Evolutionary conservation across 306 rosid species (phyloP).

Genomic region (Medicago ruthenica): DNA sequence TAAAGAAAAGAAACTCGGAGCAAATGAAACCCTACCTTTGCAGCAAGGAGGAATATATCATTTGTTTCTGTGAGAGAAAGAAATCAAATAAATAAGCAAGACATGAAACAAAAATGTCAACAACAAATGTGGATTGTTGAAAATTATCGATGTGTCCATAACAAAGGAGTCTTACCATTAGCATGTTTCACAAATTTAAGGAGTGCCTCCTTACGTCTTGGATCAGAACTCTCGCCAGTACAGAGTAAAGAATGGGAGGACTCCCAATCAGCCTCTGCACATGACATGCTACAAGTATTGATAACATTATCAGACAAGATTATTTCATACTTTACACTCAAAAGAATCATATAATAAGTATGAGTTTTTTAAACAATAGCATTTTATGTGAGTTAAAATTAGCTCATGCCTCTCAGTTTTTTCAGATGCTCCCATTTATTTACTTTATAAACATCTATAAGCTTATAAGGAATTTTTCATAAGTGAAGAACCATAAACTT

Average conservation of each 20-base stretch:
- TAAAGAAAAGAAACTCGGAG: background rate
- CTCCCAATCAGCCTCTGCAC: conserved; percentile 89
- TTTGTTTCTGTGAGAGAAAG: conserved; percentile 71
- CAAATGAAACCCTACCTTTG: conserved; percentile 61
- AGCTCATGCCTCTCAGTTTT: background rate
- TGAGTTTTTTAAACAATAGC: background rate
- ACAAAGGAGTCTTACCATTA: conserved; percentile 61
- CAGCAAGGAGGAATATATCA: conserved; percentile 90
- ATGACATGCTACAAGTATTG: conserved; percentile 67
- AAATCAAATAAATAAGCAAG: conserved; percentile 32
- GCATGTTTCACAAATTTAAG: conserved; percentile 74
- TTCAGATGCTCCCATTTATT: background rate
- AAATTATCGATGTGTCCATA: background rate
- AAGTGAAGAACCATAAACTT: background rate
- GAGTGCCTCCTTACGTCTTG: conserved; percentile 67
- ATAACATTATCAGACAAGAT: conserved; percentile 45
- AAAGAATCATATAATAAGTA: background rate
- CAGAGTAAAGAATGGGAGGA: conserved; percentile 85
- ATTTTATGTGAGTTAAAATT: background rate
- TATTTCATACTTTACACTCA: conserved; percentile 24
- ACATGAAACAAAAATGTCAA: conserved; percentile 11
- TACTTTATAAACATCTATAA: background rate
- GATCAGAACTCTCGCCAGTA: conserved; percentile 66
- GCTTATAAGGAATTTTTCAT: background rate
- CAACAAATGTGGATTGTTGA: conserved; percentile 9